Evolutionary conservation across 805 yeast species (phyloP), one percentile per base, ranked within the genome.

Genomic region (Suhomyces sp.): DNA sequence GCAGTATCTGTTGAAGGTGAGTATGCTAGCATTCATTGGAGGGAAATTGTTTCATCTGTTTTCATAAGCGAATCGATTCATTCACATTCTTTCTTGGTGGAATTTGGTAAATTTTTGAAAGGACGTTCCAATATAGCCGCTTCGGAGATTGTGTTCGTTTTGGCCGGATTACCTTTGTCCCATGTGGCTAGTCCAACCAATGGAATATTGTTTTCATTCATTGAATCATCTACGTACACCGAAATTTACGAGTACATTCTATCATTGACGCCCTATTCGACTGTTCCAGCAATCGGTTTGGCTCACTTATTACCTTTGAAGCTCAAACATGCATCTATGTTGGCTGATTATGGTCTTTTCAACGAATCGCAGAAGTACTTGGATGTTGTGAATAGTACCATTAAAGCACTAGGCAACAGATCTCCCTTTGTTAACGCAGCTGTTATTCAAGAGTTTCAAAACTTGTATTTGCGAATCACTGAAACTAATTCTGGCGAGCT

Each of bases 211-310:
- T 76, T 76, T 40, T 47, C 64, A 1, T 47, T 53, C 23, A 59
- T 77, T 13, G 76, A 76, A 2, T 60, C 60, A 6, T 53, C 47
- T 35, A 53, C 81, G 18, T 70, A 83, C 51, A 77, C 83, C 4
- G 95, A 87, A 53, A 57, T 84, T 4, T 85, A 81, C 51, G 95
- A 87, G 54, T 81, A 65, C 48, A 53, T 68, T 6, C 54, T 70
- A 24, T 50, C 54, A 11, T 28, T 46, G 15, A 26, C 37, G 10
- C 42, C 48, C 3, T 30, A 34, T 27, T 51, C 64, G 2, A 44
- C 63, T 1, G 53, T 66, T 3, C 58, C 68, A 2, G 56, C 67
- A 2, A 50, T 68, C 18, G 53, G 72, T 36, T 68, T 70, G 30
- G 71, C 80, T 0, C 84, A 79, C 43, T 58, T 84, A 47, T 51